These are phyloP conservation scores for Marsdenia floribunda DNA, from an alignment of 257 asterid genomes.

Conservation along the genomic window DNA sequence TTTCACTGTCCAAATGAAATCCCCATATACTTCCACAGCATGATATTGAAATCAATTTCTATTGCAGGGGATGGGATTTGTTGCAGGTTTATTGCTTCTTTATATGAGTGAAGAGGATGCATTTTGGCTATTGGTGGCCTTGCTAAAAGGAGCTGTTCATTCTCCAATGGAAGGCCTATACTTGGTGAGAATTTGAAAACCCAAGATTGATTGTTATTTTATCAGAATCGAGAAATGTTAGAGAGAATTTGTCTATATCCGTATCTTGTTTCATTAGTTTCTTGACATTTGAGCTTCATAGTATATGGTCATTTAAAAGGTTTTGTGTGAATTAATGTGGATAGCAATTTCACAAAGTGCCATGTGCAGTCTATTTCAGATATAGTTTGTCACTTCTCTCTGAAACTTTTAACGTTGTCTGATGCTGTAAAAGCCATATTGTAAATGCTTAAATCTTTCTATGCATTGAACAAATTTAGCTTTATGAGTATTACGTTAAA, in stretches of 20 bases:
- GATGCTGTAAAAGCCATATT: neutral
- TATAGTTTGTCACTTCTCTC: neutral
- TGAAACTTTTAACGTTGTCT: neutral
- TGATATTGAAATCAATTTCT: constrained; percentile 21
- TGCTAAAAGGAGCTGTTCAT: constrained; percentile 95
- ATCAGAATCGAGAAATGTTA: neutral
- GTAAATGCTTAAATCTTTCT: neutral
- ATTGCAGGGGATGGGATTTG: constrained; percentile 98
- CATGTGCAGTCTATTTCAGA: neutral
- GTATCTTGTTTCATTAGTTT: neutral
- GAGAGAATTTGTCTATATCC: neutral
- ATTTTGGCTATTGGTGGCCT: constrained; percentile 99
- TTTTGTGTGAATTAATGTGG: neutral
- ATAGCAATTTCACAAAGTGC: neutral
- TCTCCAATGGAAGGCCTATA: constrained; percentile 99
- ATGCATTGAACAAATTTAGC: neutral
- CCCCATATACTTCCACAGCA: neutral
- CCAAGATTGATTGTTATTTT: neutral
- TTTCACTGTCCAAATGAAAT: constrained; percentile 7
- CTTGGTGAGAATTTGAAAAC: constrained; percentile 46
- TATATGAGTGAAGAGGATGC: constrained; percentile 99
- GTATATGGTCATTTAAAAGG: neutral
- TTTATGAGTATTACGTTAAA: neutral
- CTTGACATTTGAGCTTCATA: neutral
- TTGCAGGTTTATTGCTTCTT: constrained; percentile 93